Percentiles rank a stretch among this genome's conserved stretches.
These are phyloP conservation scores for Tetracentron sinense DNA, from an alignment of 164 flowering plant genomes.

Conservation along the genomic window DNA sequence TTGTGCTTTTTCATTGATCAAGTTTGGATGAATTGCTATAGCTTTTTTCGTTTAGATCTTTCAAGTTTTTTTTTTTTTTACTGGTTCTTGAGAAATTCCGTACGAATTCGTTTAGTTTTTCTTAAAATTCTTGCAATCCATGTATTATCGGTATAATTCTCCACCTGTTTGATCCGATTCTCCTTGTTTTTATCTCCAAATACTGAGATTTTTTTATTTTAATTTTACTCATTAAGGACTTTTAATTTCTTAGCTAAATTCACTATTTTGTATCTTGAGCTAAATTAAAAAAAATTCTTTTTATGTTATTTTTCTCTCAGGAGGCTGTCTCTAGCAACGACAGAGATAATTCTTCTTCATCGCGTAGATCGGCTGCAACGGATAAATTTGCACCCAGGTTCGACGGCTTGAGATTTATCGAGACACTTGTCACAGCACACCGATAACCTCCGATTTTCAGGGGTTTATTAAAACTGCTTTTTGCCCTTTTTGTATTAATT, in stretches of 20 bases:
- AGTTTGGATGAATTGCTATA: no score
- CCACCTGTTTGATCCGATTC: no score
- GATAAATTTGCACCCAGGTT: conserved; percentile 60
- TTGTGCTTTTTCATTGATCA: neutral
- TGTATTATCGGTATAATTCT: no score
- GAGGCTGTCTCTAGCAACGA: conserved; percentile 15
- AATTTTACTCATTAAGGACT: neutral
- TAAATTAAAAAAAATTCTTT: neutral
- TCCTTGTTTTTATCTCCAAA: no score
- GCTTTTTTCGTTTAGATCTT: no score
- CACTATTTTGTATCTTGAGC: neutral
- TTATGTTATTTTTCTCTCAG: conserved; percentile 7
- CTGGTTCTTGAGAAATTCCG: no score
- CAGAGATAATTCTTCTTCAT: conserved; percentile 1
- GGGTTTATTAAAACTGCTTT: no score
- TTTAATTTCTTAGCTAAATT: neutral
- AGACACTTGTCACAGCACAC: conserved; percentile 66
- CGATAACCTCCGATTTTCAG: conserved; percentile 25
- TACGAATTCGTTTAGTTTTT: no score
- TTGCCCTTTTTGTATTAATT: no score
- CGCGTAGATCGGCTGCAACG: conserved; percentile 16
- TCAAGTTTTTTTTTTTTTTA: no score
- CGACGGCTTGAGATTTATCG: conserved; percentile 67
- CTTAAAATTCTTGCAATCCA: no score
- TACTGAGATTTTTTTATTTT: no score